Percentiles rank a stretch among this genome's conserved stretches.
Conservation (phyloP, 768 basidiomycete species). For the Crassisporium funariophilum region DNA sequence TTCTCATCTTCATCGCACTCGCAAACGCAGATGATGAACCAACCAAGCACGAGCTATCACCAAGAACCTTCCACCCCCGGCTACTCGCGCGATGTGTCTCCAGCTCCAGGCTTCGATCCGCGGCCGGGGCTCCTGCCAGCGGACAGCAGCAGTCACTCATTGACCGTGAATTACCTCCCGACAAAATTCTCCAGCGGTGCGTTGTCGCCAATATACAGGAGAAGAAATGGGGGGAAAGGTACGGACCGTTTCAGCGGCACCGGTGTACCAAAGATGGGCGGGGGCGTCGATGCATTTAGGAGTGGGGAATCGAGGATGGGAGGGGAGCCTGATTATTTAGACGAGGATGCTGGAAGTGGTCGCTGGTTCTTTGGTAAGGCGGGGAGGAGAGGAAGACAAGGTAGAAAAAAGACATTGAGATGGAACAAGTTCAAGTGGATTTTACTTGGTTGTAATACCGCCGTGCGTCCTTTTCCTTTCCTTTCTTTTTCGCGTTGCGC, state of each 20-base stretch:
- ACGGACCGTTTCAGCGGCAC: conserved; percentile 23
- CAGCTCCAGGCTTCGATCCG: conserved; percentile 1
- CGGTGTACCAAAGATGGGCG: conserved; percentile 61
- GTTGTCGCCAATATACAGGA: conserved; percentile 26
- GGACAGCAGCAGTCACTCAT: conserved; percentile 22
- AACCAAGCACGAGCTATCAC: conserved; percentile 1
- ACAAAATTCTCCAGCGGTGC: conserved; percentile 26
- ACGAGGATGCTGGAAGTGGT: conserved; percentile 10
- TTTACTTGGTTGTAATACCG: conserved; percentile 63
- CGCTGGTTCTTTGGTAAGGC: not conserved
- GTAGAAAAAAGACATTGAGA: conserved; percentile 33
- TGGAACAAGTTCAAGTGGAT: conserved; percentile 90
- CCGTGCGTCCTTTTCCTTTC: conserved; percentile 31
- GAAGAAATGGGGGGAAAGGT: conserved; percentile 31
- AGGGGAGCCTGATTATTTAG: conserved; percentile 24
- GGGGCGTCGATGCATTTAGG: conserved; percentile 71
- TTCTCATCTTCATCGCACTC: no score
- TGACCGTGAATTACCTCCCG: conserved; percentile 30
- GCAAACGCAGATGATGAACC: not conserved
- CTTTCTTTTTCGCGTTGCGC: not conserved
- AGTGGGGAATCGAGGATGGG: conserved; percentile 56
- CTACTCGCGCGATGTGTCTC: conserved; percentile 8
- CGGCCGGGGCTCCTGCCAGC: not conserved
- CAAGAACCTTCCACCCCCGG: not conserved
- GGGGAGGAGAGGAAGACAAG: conserved; percentile 2